phyloP scores from a whole-genome alignment of 2,329 filamentous ascomycete species.

The Geosmithia morbida region DNA sequence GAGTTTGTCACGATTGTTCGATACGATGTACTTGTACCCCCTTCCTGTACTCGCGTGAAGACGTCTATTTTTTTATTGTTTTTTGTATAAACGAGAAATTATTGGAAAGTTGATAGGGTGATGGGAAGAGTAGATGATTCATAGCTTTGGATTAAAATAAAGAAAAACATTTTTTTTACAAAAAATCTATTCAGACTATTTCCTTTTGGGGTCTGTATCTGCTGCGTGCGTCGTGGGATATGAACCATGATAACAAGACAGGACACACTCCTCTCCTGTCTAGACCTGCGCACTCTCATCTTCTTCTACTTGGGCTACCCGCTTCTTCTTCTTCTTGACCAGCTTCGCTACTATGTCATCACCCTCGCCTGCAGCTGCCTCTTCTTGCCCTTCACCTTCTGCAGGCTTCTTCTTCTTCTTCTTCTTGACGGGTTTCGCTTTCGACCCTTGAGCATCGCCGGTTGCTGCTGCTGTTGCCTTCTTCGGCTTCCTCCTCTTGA shows the following conservation, averaged over 20 bases:
- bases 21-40: not conserved
- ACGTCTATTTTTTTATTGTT: not conserved
- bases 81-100: not conserved
- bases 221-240: too few relatives aligned
- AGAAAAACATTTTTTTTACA: too few relatives aligned
- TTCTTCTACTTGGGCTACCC: constrained; percentile 12
- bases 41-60: too few relatives aligned
- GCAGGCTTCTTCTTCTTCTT: constrained; percentile 18
- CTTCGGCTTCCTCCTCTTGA: constrained; percentile 51
- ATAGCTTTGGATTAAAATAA: too few relatives aligned
- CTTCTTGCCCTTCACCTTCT: constrained; percentile 7
- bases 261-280: too few relatives aligned
- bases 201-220: too few relatives aligned
- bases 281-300: not conserved
- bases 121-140: too few relatives aligned
- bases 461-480: constrained; percentile 14
- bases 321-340: constrained; percentile 22
- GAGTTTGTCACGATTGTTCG: not conserved
- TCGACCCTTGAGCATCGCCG: constrained; percentile 10
- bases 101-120: too few relatives aligned
- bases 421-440: constrained; percentile 36
- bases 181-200: too few relatives aligned
- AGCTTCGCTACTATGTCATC: constrained; percentile 7
- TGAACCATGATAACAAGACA: too few relatives aligned
- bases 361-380: constrained; percentile 6